phyloP scores from a whole-genome alignment of 257 asterid species.

The Jacaranda mimosifolia region DNA sequence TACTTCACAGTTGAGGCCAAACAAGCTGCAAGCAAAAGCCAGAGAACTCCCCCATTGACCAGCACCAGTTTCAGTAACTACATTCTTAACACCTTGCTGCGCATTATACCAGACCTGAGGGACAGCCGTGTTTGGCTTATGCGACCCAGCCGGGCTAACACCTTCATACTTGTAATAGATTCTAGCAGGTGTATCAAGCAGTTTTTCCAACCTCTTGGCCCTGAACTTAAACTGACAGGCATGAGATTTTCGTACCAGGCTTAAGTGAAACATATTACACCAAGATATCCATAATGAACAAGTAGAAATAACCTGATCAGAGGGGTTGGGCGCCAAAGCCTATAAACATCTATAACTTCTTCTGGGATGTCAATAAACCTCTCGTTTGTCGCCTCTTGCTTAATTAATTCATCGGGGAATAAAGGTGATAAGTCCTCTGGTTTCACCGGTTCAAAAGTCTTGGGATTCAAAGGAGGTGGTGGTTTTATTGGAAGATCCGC shows the following conservation, averaged over 20 bases:
- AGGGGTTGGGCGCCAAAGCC: constrained; percentile 97
- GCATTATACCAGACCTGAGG: constrained; percentile 96
- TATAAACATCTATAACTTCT: constrained; percentile 80
- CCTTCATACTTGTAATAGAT: constrained; percentile 97
- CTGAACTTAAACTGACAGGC: constrained; percentile 45
- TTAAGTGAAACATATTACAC: neutral
- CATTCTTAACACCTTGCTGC: constrained; percentile 74
- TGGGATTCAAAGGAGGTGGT: constrained; percentile 82
- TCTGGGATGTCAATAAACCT: constrained; percentile 84
- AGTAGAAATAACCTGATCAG: constrained; percentile 69
- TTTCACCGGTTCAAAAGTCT: constrained; percentile 71
- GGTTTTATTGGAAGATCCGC: constrained; percentile 89
- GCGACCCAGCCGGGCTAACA: constrained; percentile 96
- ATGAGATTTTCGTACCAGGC: constrained; percentile 36
- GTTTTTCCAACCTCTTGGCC: constrained; percentile 92
- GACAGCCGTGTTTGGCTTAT: constrained; percentile 90
- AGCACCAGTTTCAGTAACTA: constrained; percentile 95
- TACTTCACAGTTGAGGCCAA: constrained; percentile 87
- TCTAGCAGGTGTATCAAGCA: constrained; percentile 89
- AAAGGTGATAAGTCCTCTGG: constrained; percentile 83
- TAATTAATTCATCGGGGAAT: constrained; percentile 83
- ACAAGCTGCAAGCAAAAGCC: constrained; percentile 89
- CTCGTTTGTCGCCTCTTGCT: constrained; percentile 67
- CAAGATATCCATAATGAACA: constrained; percentile 3
- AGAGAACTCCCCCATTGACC: constrained; percentile 97